These are phyloP conservation scores for Acacia concinna DNA, from an alignment of 331 rosid genomes.

Conservation along the genomic window DNA sequence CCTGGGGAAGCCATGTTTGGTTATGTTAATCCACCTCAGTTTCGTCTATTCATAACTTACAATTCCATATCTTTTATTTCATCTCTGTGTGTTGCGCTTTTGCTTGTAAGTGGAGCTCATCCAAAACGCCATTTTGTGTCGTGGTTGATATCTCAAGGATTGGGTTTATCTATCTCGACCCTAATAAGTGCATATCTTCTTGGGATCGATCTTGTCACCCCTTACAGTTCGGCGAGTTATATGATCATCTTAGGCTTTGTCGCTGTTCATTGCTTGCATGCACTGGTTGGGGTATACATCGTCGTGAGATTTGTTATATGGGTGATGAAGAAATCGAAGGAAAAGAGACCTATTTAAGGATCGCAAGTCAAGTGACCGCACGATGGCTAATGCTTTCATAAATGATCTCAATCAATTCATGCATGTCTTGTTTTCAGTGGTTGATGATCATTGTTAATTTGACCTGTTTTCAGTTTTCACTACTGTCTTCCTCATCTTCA, in stretches of 20 bases:
- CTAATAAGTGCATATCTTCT: not conserved
- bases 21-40: not conserved
- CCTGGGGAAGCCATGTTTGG: not conserved
- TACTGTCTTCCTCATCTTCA: too few relatives aligned
- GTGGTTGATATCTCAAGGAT: not conserved
- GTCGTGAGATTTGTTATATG: not conserved
- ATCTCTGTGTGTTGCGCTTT: not conserved
- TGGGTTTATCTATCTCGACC: not conserved
- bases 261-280: too few relatives aligned
- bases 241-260: too few relatives aligned
- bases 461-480: too few relatives aligned
- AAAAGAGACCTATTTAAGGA: too few relatives aligned
- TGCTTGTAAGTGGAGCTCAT: not conserved
- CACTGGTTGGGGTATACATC: not conserved
- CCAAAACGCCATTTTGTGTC: not conserved
- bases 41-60: rapidly evolving
- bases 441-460: too few relatives aligned
- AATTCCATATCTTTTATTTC: not conserved
- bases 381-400: too few relatives aligned
- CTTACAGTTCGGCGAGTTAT: too few relatives aligned
- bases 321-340: not conserved
- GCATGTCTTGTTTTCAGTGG: too few relatives aligned
- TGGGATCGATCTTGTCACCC: not conserved
- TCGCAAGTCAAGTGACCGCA: not conserved
- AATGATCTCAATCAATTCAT: not conserved